Conservation (phyloP, 2,329 filamentous ascomycete genomes). For the Cadophora sp. region DNA sequence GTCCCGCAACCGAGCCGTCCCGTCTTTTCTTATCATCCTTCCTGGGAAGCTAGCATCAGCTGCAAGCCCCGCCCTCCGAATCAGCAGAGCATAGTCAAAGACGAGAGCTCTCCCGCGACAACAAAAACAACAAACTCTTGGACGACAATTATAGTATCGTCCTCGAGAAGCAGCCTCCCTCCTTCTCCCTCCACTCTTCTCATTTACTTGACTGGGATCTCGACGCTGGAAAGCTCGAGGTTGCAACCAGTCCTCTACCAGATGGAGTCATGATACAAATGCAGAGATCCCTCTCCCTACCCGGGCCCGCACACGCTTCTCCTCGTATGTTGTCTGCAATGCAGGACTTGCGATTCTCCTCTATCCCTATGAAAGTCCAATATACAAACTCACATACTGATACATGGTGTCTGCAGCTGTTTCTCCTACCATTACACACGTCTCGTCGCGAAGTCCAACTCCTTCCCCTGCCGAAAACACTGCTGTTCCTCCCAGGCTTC, state of each 20-base stretch:
- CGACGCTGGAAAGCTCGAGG: slow-evolving; percentile 40
- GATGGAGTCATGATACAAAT: slow-evolving; percentile 46
- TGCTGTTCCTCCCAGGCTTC: slow-evolving; percentile 54
- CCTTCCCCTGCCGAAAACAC: slow-evolving; percentile 60
- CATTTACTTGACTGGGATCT: slow-evolving; percentile 32
- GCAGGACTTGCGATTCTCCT: slow-evolving; percentile 7
- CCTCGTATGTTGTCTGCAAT: slow-evolving; percentile 42
- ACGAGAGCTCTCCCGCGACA: slow-evolving; percentile 1
- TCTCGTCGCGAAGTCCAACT: slow-evolving; percentile 60
- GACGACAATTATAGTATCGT: background rate
- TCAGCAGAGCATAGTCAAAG: too few relatives aligned
- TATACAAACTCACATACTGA: slow-evolving; percentile 24
- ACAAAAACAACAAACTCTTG: background rate
- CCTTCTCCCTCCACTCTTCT: background rate
- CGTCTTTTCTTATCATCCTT: slow-evolving; percentile 15
- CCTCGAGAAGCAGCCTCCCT: background rate
- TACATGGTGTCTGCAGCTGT: slow-evolving; percentile 48
- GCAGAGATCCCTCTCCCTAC: slow-evolving; percentile 46
- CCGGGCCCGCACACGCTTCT: slow-evolving; percentile 44
- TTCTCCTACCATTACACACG: slow-evolving; percentile 57
- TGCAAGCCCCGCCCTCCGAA: background rate
- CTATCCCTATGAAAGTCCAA: background rate
- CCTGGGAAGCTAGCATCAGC: slow-evolving; percentile 10
- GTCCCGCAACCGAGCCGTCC: slow-evolving; percentile 5
- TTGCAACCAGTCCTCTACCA: slow-evolving; percentile 34